Evolutionary conservation across 2,329 filamentous ascomycete species (phyloP).

Genomic region (Grosmannia huntii): DNA sequence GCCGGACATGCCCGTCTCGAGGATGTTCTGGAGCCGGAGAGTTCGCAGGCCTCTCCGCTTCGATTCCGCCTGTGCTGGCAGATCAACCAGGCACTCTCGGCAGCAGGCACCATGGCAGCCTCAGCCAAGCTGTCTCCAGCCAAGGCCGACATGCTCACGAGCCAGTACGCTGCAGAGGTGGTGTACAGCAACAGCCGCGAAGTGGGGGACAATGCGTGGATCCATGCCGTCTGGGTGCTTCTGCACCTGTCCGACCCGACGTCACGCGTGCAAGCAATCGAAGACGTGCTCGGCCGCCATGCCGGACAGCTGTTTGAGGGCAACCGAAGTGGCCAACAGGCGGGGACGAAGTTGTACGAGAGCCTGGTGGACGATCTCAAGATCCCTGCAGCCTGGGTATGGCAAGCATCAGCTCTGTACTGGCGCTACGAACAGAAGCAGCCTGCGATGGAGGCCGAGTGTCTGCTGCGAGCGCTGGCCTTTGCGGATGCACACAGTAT

Average conservation of each 20-base stretch:
- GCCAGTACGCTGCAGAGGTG: constrained; percentile 12
- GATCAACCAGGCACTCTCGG: constrained; percentile 55
- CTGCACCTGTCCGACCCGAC: constrained; percentile 55
- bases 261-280: constrained; percentile 53
- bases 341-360: constrained; percentile 33
- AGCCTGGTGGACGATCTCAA: constrained; percentile 50
- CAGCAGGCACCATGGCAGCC: constrained; percentile 21
- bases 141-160: constrained; percentile 50
- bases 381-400: constrained; percentile 69
- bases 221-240: constrained; percentile 63
- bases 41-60: constrained; percentile 61
- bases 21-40: constrained; percentile 61
- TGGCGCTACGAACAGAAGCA: constrained; percentile 63
- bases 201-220: constrained; percentile 41
- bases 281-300: constrained; percentile 63
- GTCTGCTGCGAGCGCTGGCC: constrained; percentile 64
- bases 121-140: constrained; percentile 48
- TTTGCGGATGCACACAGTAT: constrained; percentile 75
- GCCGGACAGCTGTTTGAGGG: constrained; percentile 48
- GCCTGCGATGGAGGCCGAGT: constrained; percentile 59
- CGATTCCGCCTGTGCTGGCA: constrained; percentile 76
- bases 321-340: background rate
- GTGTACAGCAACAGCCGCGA: constrained; percentile 26
- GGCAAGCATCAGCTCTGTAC: constrained; percentile 73
- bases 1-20: constrained; percentile 51